A percentile compares a stretch with the other conserved stretches of the same genome.
These are phyloP conservation scores for Conticribra guillardii DNA, from an alignment of 108 stramenopile species.

Conservation along the genomic window DNA sequence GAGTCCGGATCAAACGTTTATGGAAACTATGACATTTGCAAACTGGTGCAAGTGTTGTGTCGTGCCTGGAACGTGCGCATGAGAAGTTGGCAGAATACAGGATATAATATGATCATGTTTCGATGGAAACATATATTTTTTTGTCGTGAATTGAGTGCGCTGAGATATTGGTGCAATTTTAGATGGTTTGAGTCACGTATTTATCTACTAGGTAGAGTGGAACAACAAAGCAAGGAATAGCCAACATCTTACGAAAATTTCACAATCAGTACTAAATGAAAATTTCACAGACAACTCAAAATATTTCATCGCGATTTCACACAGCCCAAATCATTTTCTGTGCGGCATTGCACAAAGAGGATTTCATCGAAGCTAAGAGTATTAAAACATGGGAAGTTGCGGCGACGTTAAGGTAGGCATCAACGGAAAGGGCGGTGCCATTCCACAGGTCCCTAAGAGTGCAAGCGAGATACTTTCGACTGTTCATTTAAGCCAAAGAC, in stretches of 20 bases:
- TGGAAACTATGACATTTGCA: neutral
- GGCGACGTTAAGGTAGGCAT: neutral
- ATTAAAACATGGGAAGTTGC: neutral
- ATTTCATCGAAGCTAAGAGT: neutral
- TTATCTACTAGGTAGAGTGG: too few relatives aligned
- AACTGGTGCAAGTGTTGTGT: neutral
- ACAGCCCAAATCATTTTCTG: too few relatives aligned
- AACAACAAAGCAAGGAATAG: constrained; percentile 90
- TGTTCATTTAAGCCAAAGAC: constrained; percentile 6
- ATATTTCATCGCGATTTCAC: too few relatives aligned
- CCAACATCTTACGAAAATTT: constrained; percentile 68
- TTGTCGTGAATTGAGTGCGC: constrained; percentile 78
- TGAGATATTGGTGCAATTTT: constrained; percentile 80
- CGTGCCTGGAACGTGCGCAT: neutral
- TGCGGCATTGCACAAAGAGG: too few relatives aligned
- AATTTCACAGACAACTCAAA: too few relatives aligned
- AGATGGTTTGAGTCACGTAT: constrained; percentile 77
- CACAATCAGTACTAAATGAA: constrained; percentile 40
- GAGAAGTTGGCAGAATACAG: neutral
- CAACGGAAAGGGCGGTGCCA: neutral
- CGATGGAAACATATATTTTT: too few relatives aligned
- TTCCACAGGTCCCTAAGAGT: neutral
- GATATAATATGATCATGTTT: neutral
- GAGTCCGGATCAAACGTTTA: too few relatives aligned
- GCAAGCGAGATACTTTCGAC: constrained; percentile 18